phyloP scores from a whole-genome alignment of 2,329 filamentous ascomycete genomes.

The Zymoseptoria pseudotritici region DNA sequence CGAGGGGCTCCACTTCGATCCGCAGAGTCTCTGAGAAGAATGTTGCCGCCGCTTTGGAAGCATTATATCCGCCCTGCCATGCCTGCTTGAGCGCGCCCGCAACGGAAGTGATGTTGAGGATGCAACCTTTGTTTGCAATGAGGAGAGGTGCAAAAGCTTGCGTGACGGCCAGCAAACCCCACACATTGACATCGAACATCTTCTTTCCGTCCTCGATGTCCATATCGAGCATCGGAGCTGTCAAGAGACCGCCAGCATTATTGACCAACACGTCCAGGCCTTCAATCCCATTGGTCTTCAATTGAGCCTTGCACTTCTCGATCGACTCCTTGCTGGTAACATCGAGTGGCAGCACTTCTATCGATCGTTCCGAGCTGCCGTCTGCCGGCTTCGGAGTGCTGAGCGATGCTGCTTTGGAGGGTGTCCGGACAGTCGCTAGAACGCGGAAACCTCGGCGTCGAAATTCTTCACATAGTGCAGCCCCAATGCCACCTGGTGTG shows the following conservation, averaged over 20 bases:
- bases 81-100: conserved; percentile 24
- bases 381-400: conserved; percentile 2
- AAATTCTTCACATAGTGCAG: conserved; percentile 34
- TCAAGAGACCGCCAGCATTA: conserved; percentile 40
- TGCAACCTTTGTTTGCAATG: conserved; percentile 30
- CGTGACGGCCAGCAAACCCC: conserved; percentile 20
- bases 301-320: conserved; percentile 18
- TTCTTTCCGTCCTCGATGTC: conserved; percentile 18
- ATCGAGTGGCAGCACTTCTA: conserved; percentile 23
- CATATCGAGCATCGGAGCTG: conserved; percentile 16
- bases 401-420: conserved; percentile 26
- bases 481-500: conserved; percentile 36
- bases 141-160: conserved; percentile 28
- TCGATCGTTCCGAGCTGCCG: conserved; percentile 6
- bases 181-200: conserved; percentile 32
- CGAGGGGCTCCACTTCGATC: conserved; percentile 19
- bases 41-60: conserved; percentile 20
- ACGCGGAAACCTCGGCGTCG: conserved; percentile 33
- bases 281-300: conserved; percentile 14
- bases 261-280: conserved; percentile 40
- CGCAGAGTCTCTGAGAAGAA: conserved; percentile 18
- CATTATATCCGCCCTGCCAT: conserved; percentile 29
- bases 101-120: conserved; percentile 35
- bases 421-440: conserved; percentile 36
- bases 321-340: conserved; percentile 28